phyloP scores from a whole-genome alignment of 1,284 basidiomycete species.

The Cystobasidium slooffiae region DNA sequence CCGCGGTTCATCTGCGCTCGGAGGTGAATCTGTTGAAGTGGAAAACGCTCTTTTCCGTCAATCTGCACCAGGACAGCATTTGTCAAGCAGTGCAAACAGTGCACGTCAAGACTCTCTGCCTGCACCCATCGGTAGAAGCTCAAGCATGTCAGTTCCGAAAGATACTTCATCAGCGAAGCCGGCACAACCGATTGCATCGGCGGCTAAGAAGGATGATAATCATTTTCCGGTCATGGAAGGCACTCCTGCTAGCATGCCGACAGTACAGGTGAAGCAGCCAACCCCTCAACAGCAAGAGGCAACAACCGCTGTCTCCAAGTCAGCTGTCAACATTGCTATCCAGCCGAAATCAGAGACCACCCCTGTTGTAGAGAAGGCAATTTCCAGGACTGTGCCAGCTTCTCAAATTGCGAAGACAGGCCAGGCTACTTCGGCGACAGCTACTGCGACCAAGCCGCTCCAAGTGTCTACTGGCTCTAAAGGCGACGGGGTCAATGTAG shows the following conservation, averaged over 20 bases:
- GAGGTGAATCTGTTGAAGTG: constrained; percentile 10
- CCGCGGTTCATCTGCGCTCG: constrained; percentile 19
- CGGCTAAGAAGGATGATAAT: neutral
- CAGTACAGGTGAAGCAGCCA: neutral
- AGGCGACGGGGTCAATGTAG: constrained; percentile 10
- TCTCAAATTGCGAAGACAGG: no score
- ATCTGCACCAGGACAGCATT: constrained; percentile 10
- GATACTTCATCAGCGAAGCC: constrained; percentile 2
- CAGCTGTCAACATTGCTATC: neutral
- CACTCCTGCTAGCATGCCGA: neutral
- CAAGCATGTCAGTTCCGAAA: neutral
- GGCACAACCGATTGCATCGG: constrained; percentile 2
- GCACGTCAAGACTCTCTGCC: constrained; percentile 22
- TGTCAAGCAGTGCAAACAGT: neutral
- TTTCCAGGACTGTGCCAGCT: neutral
- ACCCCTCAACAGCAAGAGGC: neutral
- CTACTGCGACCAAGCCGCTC: constrained; percentile 7
- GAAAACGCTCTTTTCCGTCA: constrained; percentile 5
- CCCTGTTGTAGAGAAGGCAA: neutral
- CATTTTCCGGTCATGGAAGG: neutral
- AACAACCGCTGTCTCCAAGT: neutral
- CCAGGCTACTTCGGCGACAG: neutral
- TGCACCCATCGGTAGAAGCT: constrained; percentile 16
- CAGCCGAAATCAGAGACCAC: constrained; percentile 1
- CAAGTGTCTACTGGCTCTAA: neutral